Percentiles rank a stretch among this genome's conserved stretches.
Conservation (phyloP, 2,329 filamentous ascomycete species). For the Beauveria bassiana region DNA sequence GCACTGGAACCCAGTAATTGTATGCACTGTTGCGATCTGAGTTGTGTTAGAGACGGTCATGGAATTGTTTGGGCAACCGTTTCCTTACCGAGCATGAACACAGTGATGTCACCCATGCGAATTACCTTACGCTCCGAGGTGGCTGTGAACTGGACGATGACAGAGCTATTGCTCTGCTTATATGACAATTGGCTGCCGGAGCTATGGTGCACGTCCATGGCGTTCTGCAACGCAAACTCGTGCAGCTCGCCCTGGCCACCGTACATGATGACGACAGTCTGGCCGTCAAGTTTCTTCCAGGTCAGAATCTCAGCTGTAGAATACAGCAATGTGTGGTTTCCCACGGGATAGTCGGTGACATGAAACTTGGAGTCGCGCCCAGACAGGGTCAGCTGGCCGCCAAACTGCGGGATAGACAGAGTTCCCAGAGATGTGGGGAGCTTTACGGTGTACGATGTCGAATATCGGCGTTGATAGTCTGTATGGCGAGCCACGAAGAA, state of each 20-base stretch:
- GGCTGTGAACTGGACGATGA: constrained; percentile 26
- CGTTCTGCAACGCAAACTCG: constrained; percentile 45
- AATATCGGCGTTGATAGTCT: constrained; percentile 51
- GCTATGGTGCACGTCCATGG: constrained; percentile 13
- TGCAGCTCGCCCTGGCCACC: constrained; percentile 54
- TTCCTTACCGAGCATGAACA: constrained; percentile 30
- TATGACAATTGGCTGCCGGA: constrained; percentile 23
- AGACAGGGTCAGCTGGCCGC: constrained; percentile 47
- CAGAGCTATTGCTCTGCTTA: constrained; percentile 12
- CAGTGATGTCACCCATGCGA: constrained; percentile 30
- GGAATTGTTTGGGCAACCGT: too few species aligned
- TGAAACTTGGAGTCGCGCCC: constrained; percentile 62
- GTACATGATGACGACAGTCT: constrained; percentile 56
- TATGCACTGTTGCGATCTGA: constrained; percentile 58
- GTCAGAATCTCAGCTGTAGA: constrained; percentile 64
- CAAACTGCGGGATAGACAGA: constrained; percentile 51
- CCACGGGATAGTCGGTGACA: constrained; percentile 58
- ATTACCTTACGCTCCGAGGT: constrained; percentile 22
- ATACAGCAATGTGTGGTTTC: constrained; percentile 53
- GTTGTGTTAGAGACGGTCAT: constrained; percentile 7
- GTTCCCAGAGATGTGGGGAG: constrained; percentile 51
- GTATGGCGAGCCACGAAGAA: constrained; percentile 64
- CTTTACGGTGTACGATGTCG: constrained; percentile 55
- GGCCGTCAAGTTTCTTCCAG: constrained; percentile 55
- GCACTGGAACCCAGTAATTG: constrained; percentile 59